A percentile compares a stretch with the other conserved stretches of the same genome.
phyloP scores from a whole-genome alignment of 495 filamentous ascomycete species.

The Penicillium pancosmium region DNA sequence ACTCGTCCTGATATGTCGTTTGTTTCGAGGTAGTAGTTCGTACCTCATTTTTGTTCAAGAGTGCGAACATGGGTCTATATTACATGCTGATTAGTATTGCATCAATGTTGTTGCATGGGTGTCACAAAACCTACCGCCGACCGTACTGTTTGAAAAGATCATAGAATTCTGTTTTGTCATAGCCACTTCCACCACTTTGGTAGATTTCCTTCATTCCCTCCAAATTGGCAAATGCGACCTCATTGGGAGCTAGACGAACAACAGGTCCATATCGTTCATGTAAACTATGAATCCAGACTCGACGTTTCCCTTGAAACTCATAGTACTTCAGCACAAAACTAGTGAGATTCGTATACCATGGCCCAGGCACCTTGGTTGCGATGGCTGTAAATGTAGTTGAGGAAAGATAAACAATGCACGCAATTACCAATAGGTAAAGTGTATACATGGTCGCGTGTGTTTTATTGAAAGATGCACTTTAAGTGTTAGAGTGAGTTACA shows the following conservation, averaged over 20 bases:
- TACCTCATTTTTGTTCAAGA: slow-evolving; percentile 1
- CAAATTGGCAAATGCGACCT: slow-evolving; percentile 9
- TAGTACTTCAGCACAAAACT: slow-evolving; percentile 5
- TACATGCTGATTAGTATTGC: neutral
- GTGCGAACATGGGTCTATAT: slow-evolving; percentile 4
- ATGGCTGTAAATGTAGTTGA: neutral
- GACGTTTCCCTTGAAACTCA: slow-evolving; percentile 2
- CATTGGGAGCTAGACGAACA: slow-evolving; percentile 14
- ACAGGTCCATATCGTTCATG: slow-evolving; percentile 12
- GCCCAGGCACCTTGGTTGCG: neutral
- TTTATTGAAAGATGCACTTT: neutral
- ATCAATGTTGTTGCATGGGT: neutral
- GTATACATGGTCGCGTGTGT: neutral
- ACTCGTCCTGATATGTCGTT: neutral
- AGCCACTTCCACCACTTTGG: slow-evolving; percentile 3
- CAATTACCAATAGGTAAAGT: neutral
- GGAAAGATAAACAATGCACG: slow-evolving; percentile 1
- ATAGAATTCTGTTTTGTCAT: slow-evolving; percentile 5
- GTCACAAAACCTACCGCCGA: neutral
- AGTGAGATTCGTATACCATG: slow-evolving; percentile 4
- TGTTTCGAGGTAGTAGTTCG: neutral
- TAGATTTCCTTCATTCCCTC: slow-evolving; percentile 12
- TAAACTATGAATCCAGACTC: slow-evolving; percentile 1
- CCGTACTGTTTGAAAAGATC: slow-evolving; percentile 2
- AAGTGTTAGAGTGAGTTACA: neutral